Evolutionary conservation across 495 filamentous ascomycete species (phyloP), one percentile per base, ranked within the genome.

Genomic region (Aspergillus egyptiacus): DNA sequence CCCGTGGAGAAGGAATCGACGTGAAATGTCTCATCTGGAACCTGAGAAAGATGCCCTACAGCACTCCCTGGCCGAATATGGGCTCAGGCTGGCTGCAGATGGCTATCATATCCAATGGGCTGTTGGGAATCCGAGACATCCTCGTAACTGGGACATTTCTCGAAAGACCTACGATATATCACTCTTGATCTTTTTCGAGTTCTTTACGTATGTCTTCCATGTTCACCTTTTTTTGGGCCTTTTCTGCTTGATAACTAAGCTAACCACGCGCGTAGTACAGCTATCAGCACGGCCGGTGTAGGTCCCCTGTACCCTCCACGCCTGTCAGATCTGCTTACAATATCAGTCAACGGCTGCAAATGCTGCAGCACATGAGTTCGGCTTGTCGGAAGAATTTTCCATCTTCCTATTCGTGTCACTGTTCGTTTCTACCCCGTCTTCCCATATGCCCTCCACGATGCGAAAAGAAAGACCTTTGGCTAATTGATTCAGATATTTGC

Each of bases 321-420:
- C 41, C 33, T 18, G 25, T 23, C 5, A 51, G 14, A 24, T 36
- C 15, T 48, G 46, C 44, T 53, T 10, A 57, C n/a, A 3, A 25
- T 7, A 5, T 31, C 40, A 70, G 64, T 63, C 66, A 6, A 64
- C 62, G 11, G 66, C 63, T 14, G 67, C 69, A 13, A 51, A 62
- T 30, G 45, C 60, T 48, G 69, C 67, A 3, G 46, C 48, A 18
- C 19, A 61, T 37, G 66, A 72, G 50, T 68, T 64, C 19, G 39
- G 53, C 14, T 43, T 70, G 5, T 31, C 45, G 8, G 48, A 53
- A 22, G 64, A 66, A 8, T 45, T 66, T 14, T 56, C 62, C 6
- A 66, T 63, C n/a, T 69, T 72, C 41, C 52, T 65, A 15, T 72
- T 71, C 32, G 67, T 70, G 25, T 66, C 69, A 13, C 6, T 68